Base-by-base conservation (phyloP, 768 basidiomycete species). In the Boletellus ananas region DNA sequence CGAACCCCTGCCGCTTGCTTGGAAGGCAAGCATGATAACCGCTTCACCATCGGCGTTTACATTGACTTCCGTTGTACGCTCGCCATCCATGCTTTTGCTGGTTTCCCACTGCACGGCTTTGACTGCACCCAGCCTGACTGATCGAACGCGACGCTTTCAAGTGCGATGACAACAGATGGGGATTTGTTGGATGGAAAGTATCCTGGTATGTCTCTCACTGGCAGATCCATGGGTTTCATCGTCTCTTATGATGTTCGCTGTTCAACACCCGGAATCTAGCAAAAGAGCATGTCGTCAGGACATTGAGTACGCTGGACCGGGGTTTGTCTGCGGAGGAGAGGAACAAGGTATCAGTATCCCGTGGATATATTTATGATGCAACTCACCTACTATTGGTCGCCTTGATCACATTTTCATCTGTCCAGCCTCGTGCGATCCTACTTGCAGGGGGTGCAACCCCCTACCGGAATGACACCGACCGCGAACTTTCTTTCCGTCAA, bases 21-120 rank as follows among this genome's bases (percentile, higher is more conserved):
- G 85, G 85, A 87, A 87, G 85, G 84, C 85, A 87, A 87, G 86
- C 84, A 88, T 88, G 85, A 87, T 87, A 87, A 86, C 86, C 85
- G 78, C 83, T 88, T 87, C 86, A 88, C 86, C 85, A 87, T 84
- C 75, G 72, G 76, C 66, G 75, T 78, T 7, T 31, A 5, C 3
- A 3, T 12, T 11, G 1, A 17, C 2, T 10, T 12, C 9, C 9
- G 0, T 41, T 25, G 7, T 25, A 25, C 17, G 40, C 8, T 41
- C 25, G 9, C 14, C n/a, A 3, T 41, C 9, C 7, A n/a, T 25
- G 17, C 17, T 8, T 27, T 29, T 29, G 9, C 12, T n/a, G 21
- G 3, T n/a, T 10, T 25, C 20, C 21, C 39, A 37, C 39, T n/a
- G 8, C 12, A 29, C 29, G 29, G 4, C 25, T 8, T 4, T 27